A percentile compares a stretch with the other conserved stretches of the same genome.
phyloP scores from a whole-genome alignment of 2,329 filamentous ascomycete species.

The Colletotrichum neosansevieriae region DNA sequence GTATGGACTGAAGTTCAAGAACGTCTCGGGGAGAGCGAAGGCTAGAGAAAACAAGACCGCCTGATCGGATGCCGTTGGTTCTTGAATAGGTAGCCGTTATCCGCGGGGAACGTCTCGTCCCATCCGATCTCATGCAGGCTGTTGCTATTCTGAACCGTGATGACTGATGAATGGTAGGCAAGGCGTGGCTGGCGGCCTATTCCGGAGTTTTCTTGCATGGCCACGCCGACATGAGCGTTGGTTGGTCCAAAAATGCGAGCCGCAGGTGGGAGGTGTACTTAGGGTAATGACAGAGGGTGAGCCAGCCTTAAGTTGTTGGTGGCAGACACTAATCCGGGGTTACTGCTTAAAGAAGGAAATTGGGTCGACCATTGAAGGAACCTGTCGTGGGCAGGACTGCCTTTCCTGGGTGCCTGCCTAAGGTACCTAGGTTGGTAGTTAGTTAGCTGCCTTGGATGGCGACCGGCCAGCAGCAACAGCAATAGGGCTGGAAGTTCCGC shows the following conservation, averaged over 20 bases:
- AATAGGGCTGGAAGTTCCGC: background rate
- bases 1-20: conserved; percentile 29
- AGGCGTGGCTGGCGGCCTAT: conserved; percentile 13
- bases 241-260: background rate
- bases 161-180: conserved; percentile 2
- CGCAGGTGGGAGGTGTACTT: background rate
- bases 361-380: background rate
- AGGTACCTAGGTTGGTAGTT: no score
- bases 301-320: background rate
- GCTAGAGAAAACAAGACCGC: conserved; percentile 25
- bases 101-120: conserved; percentile 12
- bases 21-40: conserved; percentile 16
- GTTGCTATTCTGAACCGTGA: conserved; percentile 32
- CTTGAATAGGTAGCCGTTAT: conserved; percentile 25
- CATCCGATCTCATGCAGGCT: conserved; percentile 30
- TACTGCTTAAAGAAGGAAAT: conserved; percentile 11
- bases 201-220: conserved; percentile 14
- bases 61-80: conserved; percentile 26
- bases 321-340: background rate
- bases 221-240: conserved; percentile 3
- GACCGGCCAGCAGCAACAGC: background rate
- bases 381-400: background rate
- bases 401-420: background rate
- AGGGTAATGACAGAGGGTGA: background rate
- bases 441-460: no score